Evolutionary conservation across 129 eudicot genomes (phyloP).

Genomic region (Heracleum sosnowskyi): DNA sequence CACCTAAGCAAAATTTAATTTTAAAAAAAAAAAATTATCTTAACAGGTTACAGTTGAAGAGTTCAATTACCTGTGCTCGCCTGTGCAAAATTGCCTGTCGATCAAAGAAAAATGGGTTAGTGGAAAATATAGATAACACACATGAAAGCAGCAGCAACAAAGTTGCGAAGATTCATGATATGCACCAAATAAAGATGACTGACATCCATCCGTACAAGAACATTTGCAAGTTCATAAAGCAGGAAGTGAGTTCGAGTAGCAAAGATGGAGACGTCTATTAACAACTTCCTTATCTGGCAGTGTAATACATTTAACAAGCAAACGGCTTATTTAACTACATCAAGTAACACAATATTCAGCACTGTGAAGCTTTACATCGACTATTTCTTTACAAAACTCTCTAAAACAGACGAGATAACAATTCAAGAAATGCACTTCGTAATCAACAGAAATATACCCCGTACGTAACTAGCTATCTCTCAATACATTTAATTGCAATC

Average conservation of each 20-base stretch:
- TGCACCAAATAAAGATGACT: not conserved
- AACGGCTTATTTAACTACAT: too few species aligned
- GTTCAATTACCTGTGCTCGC: slow-evolving; percentile 57
- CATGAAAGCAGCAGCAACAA: not conserved
- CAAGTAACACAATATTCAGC: not conserved
- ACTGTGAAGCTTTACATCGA: too few species aligned
- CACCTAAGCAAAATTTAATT: not conserved
- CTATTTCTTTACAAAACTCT: too few species aligned
- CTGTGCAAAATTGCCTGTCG: slow-evolving; percentile 87
- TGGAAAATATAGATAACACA: not conserved
- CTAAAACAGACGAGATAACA: too few species aligned
- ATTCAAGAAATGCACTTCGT: too few species aligned
- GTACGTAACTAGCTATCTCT: too few species aligned
- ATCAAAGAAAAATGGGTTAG: not conserved
- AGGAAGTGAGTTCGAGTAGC: not conserved
- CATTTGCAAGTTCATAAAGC: not conserved
- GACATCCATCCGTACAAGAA: not conserved
- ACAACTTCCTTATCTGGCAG: too few species aligned
- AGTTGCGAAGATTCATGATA: not conserved
- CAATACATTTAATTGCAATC: too few species aligned
- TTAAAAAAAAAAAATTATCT: not conserved
- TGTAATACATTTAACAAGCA: too few species aligned
- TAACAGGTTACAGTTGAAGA: not conserved
- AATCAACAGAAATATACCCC: too few species aligned
- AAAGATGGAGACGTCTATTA: too few species aligned